phyloP scores from a whole-genome alignment of 805 yeast genomes.

The Metschnikowia kunwiensis region DNA sequence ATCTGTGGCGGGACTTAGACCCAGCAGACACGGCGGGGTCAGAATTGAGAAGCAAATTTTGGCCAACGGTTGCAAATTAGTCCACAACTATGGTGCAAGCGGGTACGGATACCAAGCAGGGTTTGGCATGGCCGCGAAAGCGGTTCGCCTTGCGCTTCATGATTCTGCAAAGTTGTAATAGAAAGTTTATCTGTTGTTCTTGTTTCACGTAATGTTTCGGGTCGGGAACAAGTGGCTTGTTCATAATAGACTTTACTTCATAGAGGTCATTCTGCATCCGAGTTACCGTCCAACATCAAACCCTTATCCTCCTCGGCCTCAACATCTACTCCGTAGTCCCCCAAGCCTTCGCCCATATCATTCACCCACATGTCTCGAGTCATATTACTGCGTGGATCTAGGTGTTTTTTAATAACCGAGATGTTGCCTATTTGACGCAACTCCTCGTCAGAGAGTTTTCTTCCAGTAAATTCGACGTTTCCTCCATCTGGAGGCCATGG shows the following conservation, averaged over 20 bases:
- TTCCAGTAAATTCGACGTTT: slow-evolving; percentile 30
- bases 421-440: slow-evolving; percentile 17
- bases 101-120: slow-evolving; percentile 71
- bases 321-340: slow-evolving; percentile 85
- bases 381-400: slow-evolving; percentile 37
- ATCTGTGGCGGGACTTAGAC: slow-evolving; percentile 73
- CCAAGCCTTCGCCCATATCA: slow-evolving; percentile 76
- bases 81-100: slow-evolving; percentile 72
- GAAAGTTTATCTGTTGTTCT: no score
- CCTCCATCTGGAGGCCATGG: slow-evolving; percentile 97
- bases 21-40: slow-evolving; percentile 72
- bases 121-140: slow-evolving; percentile 53
- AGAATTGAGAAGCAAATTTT: slow-evolving; percentile 56
- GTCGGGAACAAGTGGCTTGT: no score
- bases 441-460: slow-evolving; percentile 15
- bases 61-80: slow-evolving; percentile 34
- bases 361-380: slow-evolving; percentile 61
- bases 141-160: slow-evolving; percentile 29
- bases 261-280: no score
- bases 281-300: slow-evolving; percentile 1
- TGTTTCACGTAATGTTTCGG: no score
- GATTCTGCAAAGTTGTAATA: neutral
- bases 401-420: slow-evolving; percentile 27
- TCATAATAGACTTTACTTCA: no score
- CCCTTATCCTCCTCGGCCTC: slow-evolving; percentile 49